phyloP scores from a whole-genome alignment of 148 eudicot genomes.

The Vaccinium myrtillus region DNA sequence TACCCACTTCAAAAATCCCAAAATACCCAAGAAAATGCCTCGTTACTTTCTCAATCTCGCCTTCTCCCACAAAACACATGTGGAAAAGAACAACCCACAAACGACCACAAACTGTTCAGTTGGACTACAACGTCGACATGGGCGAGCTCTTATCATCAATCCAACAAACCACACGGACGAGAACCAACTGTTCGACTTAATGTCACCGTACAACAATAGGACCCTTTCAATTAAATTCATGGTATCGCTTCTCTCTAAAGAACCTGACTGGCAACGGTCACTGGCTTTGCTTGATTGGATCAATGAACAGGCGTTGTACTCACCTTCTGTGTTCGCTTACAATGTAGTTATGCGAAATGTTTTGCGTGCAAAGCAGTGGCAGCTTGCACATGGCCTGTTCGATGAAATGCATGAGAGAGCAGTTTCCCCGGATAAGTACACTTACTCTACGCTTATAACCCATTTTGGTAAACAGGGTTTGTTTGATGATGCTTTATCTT shows the following conservation, averaged over 20 bases:
- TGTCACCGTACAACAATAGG: constrained; percentile 66
- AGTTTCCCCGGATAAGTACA: constrained; percentile 76
- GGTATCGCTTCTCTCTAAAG: constrained; percentile 71
- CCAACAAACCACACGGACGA: constrained; percentile 49
- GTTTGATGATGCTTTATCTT: constrained; percentile 78
- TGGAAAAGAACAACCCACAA: constrained; percentile 42
- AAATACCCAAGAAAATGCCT: not conserved
- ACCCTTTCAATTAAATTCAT: constrained; percentile 69
- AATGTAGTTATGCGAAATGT: constrained; percentile 84
- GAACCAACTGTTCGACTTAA: constrained; percentile 54
- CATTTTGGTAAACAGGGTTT: constrained; percentile 83
- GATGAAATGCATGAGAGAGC: constrained; percentile 93
- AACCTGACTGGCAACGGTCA: constrained; percentile 76
- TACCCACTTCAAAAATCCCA: not conserved
- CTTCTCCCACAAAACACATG: constrained; percentile 34
- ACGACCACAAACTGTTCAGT: constrained; percentile 15
- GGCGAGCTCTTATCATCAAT: constrained; percentile 62
- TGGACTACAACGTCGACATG: constrained; percentile 79
- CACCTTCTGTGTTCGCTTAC: constrained; percentile 76
- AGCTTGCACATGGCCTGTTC: constrained; percentile 73
- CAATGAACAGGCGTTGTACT: constrained; percentile 63
- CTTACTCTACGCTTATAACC: constrained; percentile 87
- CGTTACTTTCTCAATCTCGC: constrained; percentile 18
- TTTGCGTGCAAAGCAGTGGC: constrained; percentile 80
- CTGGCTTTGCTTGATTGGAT: constrained; percentile 89